Evolutionary conservation across 352 stramenopile genomes (phyloP), one percentile per base, ranked within the genome.

Genomic region (Globisporangium parvum): DNA sequence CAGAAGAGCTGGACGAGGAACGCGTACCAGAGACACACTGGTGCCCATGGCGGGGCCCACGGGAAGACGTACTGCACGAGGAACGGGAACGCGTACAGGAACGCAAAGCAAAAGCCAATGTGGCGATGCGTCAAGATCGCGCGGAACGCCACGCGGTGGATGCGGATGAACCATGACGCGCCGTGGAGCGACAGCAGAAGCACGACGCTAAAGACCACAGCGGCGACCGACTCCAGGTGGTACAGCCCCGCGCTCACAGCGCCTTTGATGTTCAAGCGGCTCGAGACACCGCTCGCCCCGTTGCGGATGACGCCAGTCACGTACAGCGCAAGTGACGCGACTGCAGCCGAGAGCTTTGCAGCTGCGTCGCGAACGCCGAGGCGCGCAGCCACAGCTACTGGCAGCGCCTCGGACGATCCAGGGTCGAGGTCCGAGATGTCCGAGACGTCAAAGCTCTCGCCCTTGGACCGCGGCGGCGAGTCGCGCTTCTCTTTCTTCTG

Each of bases 1-100:
- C 85, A 94, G 53, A 94, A 94, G 11, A 95, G 63, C 55, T 96
- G 86, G 20, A 94, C 82, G 15, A 96, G 67, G 63, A 96, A 96
- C 17, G 86, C 85, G 49, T 96, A 96, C 86, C 86, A 96, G 1
- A 96, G 75, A 47, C 86, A 96, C 24, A 96, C 85, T 0, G 86
- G 84, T 0, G 82, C 86, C 86, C 86, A 96, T 49, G 86, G 86
- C 48, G 86, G 86, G 0, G 86, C 86, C 86, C 86, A 96, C 18
- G 86, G 80, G 50, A 96, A 89, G 26, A 94, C 79, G 53, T 94
- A 89, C 57, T 92, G 79, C 39, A 96, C 85, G 8, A 96, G 65
- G 47, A 88, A 87, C 17, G 86, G 86, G 41, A 94, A 96, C 3
- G 79, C 76, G 68, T 96, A 96, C 5, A 93, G 65, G 47, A 96